Evolutionary conservation across 441 rosid genomes (phyloP), one percentile per base, ranked within the genome.

Genomic region (Euphorbia celastroides): DNA sequence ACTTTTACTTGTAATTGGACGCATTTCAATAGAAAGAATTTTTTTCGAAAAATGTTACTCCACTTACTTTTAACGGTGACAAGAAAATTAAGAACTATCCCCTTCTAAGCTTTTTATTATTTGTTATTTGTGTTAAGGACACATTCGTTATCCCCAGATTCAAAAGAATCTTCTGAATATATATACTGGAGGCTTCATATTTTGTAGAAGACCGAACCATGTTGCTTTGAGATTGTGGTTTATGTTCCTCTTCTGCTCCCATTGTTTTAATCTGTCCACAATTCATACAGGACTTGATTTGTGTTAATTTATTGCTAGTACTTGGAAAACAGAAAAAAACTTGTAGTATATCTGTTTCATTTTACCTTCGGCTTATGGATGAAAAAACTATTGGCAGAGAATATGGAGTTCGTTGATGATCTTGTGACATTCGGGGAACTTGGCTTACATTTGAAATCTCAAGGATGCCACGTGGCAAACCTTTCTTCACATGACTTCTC

Each of bases 361-460:
- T 67, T 62, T 23, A 54, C 28, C 22, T 16, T 44, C 17, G 30
- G 16, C 38, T 42, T 71, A 19, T 50, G 64, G 13, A 60, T 69
- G 32, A 55, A 52, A 16, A 32, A 54, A 50, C 80, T 61, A 60
- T 72, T 77, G 71, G 57, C 88, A 94, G 99, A 84, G 80, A 92
- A 94, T 76, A 72, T 94, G 86, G 99, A 92, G 82, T 86, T 94
- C 76, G 93, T 92, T 73, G 97, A 94, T 70, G 98, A 94, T 82
- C 79, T 86, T 41, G 32, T 81, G 75, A 88, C 99, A 41, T 92
- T 88, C 59, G 75, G 89, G 74, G 92, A 89, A 72, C 90, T 94
- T 66, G 88, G 82, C 14, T 71, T 72, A 41, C 86, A 83, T 70
- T 80, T 94, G 77, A 89, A 80, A 75, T 82, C 90, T 75, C 82